Conservation (phyloP, 2,329 filamentous ascomycete species). For the Paracoccidioides lutzii region DNA sequence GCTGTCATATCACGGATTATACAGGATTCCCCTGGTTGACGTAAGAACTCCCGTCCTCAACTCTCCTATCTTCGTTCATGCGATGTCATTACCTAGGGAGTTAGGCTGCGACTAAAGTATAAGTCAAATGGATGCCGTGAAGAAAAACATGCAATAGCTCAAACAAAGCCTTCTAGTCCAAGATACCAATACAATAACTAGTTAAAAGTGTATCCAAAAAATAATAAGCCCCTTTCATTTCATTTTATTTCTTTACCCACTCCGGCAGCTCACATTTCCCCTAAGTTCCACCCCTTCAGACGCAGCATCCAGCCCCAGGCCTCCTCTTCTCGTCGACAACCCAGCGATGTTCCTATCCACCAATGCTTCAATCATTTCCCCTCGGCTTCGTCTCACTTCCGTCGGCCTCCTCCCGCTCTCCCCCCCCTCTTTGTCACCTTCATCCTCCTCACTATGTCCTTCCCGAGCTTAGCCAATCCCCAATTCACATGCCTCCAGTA, state of each 20-base stretch:
- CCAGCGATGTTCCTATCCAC: no score
- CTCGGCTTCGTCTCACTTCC: background rate
- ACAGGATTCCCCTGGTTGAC: conserved; percentile 14
- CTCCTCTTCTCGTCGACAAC: no score
- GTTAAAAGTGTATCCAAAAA: no score
- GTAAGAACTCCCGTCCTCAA: conserved; percentile 18
- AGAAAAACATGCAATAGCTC: no score
- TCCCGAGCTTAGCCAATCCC: conserved; percentile 1
- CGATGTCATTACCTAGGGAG: no score
- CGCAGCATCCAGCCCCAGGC: background rate
- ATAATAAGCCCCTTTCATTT: background rate
- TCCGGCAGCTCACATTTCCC: background rate
- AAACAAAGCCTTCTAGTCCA: no score
- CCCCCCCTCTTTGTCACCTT: background rate
- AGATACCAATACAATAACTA: no score
- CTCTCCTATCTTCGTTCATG: conserved; percentile 8
- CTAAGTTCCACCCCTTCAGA: background rate
- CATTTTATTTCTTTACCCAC: background rate
- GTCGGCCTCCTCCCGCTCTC: background rate
- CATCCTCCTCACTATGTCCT: background rate
- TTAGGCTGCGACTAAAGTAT: no score
- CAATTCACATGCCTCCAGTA: background rate
- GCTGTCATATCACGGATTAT: background rate
- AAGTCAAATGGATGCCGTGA: no score
- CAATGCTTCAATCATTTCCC: background rate